Percentiles rank a stretch among this genome's conserved stretches.
These are phyloP conservation scores for Auxenochlorella protothecoides DNA, from an alignment of 139 green algal genomes.

Conservation along the genomic window DNA sequence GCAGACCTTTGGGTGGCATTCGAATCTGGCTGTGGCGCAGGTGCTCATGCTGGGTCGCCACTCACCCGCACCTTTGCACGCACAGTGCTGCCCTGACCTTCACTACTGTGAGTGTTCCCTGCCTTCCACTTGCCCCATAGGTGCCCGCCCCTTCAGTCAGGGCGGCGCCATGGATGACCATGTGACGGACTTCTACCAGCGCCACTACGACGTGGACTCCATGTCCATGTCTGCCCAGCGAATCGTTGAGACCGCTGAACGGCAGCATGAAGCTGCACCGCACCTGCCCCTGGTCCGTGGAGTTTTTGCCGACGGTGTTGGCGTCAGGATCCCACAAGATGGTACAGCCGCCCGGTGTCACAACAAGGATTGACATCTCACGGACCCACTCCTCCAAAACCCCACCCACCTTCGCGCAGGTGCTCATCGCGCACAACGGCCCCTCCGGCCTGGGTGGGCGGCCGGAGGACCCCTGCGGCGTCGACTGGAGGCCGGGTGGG, in stretches of 20 bases:
- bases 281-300: no score
- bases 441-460: conserved; percentile 39
- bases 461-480: conserved; percentile 34
- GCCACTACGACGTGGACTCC: conserved; percentile 29
- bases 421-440: conserved; percentile 61
- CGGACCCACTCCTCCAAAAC: no score
- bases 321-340: conserved; percentile 5
- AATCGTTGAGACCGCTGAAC: no score
- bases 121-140: conserved; percentile 1
- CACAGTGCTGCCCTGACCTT: conserved; percentile 23
- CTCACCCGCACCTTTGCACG: no score
- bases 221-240: no score
- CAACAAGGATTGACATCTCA: no score
- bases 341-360: no score
- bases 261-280: no score
- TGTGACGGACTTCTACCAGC: conserved; percentile 30
- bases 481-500: conserved; percentile 19
- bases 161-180: conserved; percentile 7
- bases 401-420: neutral
- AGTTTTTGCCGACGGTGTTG: no score
- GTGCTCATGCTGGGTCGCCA: no score
- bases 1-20: no score
- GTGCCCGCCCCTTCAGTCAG: conserved; percentile 49
- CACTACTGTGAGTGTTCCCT: conserved; percentile 27
- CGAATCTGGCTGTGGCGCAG: no score